Conservation (phyloP, 2,329 filamentous ascomycete genomes). For the Diaporthe longicolla region DNA sequence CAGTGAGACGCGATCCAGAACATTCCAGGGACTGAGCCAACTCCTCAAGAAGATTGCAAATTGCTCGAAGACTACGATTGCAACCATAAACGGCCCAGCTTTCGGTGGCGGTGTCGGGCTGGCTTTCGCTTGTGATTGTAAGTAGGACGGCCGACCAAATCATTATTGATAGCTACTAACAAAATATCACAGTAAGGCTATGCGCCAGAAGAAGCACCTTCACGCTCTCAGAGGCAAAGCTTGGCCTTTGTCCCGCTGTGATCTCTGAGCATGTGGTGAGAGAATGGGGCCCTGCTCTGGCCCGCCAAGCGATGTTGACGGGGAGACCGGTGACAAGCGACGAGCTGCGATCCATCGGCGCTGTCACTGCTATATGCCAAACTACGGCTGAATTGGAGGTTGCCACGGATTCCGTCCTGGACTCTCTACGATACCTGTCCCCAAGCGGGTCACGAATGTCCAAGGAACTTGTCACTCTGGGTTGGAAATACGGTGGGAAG, state of each 20-base stretch:
- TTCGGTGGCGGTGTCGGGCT: not conserved
- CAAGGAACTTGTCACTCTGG: not conserved
- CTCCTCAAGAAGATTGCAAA: not conserved
- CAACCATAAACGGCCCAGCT: not conserved
- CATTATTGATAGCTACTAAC: not conserved
- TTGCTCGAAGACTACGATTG: not conserved
- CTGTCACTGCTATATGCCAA: not conserved
- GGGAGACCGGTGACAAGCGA: not conserved
- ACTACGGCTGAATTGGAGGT: not conserved
- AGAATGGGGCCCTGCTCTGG: not conserved
- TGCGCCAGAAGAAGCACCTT: not conserved
- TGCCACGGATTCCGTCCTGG: not conserved
- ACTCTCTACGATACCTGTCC: not conserved
- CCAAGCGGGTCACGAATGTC: not conserved
- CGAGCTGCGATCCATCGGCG: not conserved
- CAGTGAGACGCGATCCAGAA: not conserved
- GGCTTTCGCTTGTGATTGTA: conserved; percentile 9
- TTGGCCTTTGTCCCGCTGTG: not conserved
- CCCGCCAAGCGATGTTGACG: not conserved
- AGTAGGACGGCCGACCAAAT: not conserved
- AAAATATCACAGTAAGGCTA: not conserved
- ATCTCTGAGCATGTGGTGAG: not conserved
- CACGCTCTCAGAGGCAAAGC: not conserved
- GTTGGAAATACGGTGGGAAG: not conserved
- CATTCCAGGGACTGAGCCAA: not conserved